These are phyloP conservation scores for Fusarium solani-melongenae DNA, from an alignment of 2,329 filamentous ascomycete genomes.

Conservation along the genomic window DNA sequence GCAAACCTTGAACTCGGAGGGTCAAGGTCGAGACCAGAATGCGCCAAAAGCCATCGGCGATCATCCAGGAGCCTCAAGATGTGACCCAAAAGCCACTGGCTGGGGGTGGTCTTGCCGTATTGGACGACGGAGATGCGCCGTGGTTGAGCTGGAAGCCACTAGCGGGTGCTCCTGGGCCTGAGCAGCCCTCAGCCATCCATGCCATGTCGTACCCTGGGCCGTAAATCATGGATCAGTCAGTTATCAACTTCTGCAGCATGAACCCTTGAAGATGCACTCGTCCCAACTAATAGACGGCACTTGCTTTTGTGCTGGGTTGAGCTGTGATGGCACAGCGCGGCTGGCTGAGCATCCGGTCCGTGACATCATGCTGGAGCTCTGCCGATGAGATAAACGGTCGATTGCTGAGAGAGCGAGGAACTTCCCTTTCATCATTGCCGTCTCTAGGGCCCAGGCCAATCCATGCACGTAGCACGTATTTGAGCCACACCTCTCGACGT, in stretches of 20 bases:
- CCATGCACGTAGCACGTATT: not conserved
- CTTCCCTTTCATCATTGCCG: not conserved
- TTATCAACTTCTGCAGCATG: slow-evolving; percentile 18
- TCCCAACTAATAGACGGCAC: slow-evolving; percentile 6
- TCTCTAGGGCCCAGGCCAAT: slow-evolving; percentile 1
- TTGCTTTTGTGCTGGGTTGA: not conserved
- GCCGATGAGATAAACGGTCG: not conserved
- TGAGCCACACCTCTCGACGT: slow-evolving; percentile 19
- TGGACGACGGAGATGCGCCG: slow-evolving; percentile 5
- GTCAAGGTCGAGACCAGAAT: slow-evolving; percentile 17
- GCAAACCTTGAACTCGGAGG: slow-evolving; percentile 17
- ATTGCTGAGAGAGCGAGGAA: not conserved
- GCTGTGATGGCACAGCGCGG: not conserved
- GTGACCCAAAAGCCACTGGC: slow-evolving; percentile 11
- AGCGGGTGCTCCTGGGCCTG: not conserved
- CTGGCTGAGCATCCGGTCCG: not conserved
- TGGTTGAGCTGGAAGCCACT: not conserved
- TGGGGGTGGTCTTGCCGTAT: slow-evolving; percentile 11
- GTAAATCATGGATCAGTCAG: slow-evolving; percentile 6
- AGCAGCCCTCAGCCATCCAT: slow-evolving; percentile 5
- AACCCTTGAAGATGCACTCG: slow-evolving; percentile 12
- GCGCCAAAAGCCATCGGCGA: slow-evolving; percentile 23
- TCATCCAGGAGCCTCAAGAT: slow-evolving; percentile 23
- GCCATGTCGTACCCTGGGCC: not conserved
- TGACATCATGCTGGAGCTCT: not conserved